Evolutionary conservation across 257 asterid species (phyloP).

Genomic region (Handroanthus guayacan): DNA sequence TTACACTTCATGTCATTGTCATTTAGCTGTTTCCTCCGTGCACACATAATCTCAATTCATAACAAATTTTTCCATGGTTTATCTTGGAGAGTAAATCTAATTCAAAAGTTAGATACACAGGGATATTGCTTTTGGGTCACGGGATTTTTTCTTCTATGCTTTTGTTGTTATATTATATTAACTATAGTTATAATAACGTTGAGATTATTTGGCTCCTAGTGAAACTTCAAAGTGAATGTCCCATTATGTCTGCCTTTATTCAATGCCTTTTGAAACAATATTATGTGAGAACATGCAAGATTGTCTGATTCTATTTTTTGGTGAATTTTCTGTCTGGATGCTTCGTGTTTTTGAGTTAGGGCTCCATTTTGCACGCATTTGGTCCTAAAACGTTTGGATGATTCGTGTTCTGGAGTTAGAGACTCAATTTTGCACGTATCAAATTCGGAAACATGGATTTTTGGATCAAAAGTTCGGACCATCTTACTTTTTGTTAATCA

Average conservation of each 20-base stretch:
- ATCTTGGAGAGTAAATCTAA: too few species aligned
- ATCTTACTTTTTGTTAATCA: too few species aligned
- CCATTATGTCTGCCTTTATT: not conserved
- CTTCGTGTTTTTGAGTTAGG: too few species aligned
- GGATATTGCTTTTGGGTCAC: slow-evolving; percentile 19
- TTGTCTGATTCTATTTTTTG: too few species aligned
- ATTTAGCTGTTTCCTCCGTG: slow-evolving; percentile 28
- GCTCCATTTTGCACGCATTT: too few species aligned
- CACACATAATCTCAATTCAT: slow-evolving; percentile 9
- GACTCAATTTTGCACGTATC: too few species aligned
- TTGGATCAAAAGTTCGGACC: too few species aligned
- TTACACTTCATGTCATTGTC: slow-evolving; percentile 24
- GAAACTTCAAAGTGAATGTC: not conserved
- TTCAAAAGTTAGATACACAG: not conserved
- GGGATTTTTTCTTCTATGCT: not conserved
- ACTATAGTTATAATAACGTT: not conserved
- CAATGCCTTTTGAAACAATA: not conserved
- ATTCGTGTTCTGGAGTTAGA: too few species aligned
- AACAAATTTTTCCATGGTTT: not conserved
- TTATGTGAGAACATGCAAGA: too few species aligned
- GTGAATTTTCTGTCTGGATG: too few species aligned
- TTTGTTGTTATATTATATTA: not conserved
- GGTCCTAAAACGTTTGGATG: too few species aligned
- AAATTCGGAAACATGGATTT: too few species aligned
- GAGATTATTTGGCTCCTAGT: slow-evolving; percentile 15